Base-by-base conservation (phyloP, 2,329 filamentous ascomycete species). In the Huntiella moniliformis region DNA sequence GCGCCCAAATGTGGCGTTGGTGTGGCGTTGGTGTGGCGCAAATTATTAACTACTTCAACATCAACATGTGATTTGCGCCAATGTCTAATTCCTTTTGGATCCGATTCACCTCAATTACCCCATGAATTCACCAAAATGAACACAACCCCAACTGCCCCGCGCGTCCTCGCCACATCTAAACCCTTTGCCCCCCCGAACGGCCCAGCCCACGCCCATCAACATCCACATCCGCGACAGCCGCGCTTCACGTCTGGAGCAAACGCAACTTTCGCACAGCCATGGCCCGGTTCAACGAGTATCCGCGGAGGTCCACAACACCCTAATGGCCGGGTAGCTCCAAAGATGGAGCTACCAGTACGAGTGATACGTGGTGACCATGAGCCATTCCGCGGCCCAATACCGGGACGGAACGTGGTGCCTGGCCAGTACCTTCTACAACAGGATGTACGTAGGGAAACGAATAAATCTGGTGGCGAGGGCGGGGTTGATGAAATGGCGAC, bases 361-460 rank as follows among this genome's bases (percentile, higher is more conserved):
- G 50, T 47, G 10, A 49, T 49, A 39, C 47, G 17, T 37, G 36
- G 41, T 17, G 42, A 39, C 10, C 22, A 36, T 12, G 48, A 50
- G 31, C 41, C 49, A 11, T 48, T 51, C 54, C 58, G 52, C 51
- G 65, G 65, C 2, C 65, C 65, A 43, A 63, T 65, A 36, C 67
- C 68, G 2, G 69, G 69, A 51, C 61, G 63, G 52, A 66, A 70
- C 42, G 64, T 63, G 36, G 65, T 67, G 36, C 65, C 67, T 16
- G 65, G 70, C 42, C 83, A 84, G 48, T 96, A 88, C 63, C 73
- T 85, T 51, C 80, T 84, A 53, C 84, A 95, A 58, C 78, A 84
- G 54, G 77, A 76, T 54, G 73, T 96, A 47, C 78, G 85, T 51
- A 77, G 78, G 59, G 71, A 93, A 48, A 68, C 71, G 38, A 72